phyloP scores from a whole-genome alignment of 495 filamentous ascomycete species.

The Clohesyomyces aquaticus region DNA sequence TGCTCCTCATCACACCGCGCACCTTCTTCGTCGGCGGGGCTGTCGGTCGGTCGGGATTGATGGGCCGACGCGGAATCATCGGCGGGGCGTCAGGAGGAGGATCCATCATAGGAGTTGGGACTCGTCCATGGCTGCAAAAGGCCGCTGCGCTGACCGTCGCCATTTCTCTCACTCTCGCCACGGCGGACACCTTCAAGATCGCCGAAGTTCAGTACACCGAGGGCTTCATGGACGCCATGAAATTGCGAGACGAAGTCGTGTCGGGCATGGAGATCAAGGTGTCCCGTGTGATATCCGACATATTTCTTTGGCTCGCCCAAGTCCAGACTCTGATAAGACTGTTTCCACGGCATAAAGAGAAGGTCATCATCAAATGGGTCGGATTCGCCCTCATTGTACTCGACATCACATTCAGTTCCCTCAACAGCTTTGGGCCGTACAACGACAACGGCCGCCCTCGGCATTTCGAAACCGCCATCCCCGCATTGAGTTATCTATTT shows the following conservation, averaged over 20 bases:
- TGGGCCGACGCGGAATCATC: slow-evolving; percentile 85
- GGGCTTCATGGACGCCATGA: slow-evolving; percentile 72
- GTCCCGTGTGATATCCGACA: slow-evolving; percentile 87
- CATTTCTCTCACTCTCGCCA: slow-evolving; percentile 89
- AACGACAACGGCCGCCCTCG: slow-evolving; percentile 62
- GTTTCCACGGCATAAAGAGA: slow-evolving; percentile 95
- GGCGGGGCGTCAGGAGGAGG: slow-evolving; percentile 70
- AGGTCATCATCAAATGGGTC: slow-evolving; percentile 97
- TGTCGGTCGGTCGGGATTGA: slow-evolving; percentile 66
- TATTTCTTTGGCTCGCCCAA: slow-evolving; percentile 96
- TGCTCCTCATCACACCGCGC: slow-evolving; percentile 88
- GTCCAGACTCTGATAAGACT: slow-evolving; percentile 94
- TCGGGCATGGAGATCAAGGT: slow-evolving; percentile 82
- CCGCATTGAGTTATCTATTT: slow-evolving; percentile 92
- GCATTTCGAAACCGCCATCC: slow-evolving; percentile 83
- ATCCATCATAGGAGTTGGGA: slow-evolving; percentile 83
- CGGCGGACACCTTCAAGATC: slow-evolving; percentile 81
- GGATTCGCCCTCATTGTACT: slow-evolving; percentile 90
- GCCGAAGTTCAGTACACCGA: slow-evolving; percentile 76
- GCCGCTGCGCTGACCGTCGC: slow-evolving; percentile 88
- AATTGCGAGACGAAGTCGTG: slow-evolving; percentile 73
- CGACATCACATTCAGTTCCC: slow-evolving; percentile 83
- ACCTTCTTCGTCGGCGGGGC: slow-evolving; percentile 84
- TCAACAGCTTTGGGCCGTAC: slow-evolving; percentile 78
- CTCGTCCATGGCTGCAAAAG: slow-evolving; percentile 94